Evolutionary conservation across 78 protist species (phyloP).

Genomic region (Creolimax fragrantissima): DNA sequence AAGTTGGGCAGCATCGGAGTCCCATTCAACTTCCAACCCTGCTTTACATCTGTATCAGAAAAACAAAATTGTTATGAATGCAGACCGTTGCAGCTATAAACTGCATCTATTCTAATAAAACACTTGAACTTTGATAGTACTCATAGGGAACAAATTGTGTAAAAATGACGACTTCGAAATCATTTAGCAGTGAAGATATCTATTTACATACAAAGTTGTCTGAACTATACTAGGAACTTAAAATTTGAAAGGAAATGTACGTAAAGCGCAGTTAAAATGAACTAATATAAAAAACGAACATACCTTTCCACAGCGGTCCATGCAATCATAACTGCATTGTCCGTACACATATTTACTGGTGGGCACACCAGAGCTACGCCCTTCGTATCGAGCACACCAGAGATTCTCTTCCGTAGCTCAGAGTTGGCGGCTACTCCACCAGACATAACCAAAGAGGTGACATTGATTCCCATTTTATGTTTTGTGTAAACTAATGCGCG

Average conservation of each 20-base stretch:
- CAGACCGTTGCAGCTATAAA: no score
- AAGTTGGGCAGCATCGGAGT: background rate
- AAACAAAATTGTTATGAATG: background rate
- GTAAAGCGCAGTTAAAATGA: no score
- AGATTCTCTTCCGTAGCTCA: background rate
- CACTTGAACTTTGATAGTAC: no score
- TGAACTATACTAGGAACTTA: no score
- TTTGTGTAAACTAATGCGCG: background rate
- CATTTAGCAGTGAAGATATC: no score
- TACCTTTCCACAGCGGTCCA: slow-evolving; percentile 72
- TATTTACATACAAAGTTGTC: no score
- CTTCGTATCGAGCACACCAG: background rate
- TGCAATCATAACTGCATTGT: slow-evolving; percentile 76
- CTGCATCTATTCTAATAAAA: no score
- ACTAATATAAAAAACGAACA: no score
- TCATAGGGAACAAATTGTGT: no score
- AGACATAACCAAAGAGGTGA: background rate
- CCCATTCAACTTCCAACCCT: background rate
- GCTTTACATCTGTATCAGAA: background rate
- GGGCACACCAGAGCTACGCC: slow-evolving; percentile 10
- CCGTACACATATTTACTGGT: slow-evolving; percentile 53
- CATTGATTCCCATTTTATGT: background rate
- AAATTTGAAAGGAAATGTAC: no score
- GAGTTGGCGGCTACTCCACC: slow-evolving; percentile 5
- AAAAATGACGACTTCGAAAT: no score